These are phyloP conservation scores for Populus deltoides DNA, from an alignment of 345 rosid genomes.

Conservation along the genomic window DNA sequence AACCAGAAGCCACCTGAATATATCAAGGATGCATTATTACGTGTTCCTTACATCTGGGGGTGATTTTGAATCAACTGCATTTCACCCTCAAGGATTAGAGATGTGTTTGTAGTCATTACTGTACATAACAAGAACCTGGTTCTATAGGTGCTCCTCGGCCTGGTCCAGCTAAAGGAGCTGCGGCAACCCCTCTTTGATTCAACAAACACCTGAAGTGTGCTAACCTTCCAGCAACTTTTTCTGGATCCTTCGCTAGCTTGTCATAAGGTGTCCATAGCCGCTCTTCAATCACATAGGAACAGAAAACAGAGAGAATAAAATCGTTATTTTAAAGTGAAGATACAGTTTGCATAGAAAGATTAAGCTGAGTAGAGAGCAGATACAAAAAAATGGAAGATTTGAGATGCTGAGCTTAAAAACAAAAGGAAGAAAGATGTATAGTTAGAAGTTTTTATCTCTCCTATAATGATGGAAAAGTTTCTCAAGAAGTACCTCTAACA, in stretches of 20 bases:
- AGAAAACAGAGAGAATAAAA: neutral
- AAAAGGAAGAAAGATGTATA: neutral
- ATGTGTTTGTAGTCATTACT: slow-evolving; percentile 19
- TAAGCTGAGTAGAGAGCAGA: neutral
- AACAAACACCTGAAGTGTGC: slow-evolving; percentile 67
- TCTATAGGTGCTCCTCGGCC: slow-evolving; percentile 49
- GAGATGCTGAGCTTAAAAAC: neutral
- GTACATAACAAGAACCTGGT: slow-evolving; percentile 63
- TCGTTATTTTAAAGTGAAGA: neutral
- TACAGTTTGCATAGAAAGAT: neutral
- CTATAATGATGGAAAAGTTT: too few species aligned
- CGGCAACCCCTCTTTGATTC: slow-evolving; percentile 69
- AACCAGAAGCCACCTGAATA: slow-evolving; percentile 7
- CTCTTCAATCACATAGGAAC: slow-evolving; percentile 33
- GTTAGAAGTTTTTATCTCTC: too few species aligned
- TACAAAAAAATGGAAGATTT: neutral
- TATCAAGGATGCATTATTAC: neutral
- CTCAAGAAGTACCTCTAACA: too few species aligned
- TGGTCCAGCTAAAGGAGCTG: slow-evolving; percentile 50
- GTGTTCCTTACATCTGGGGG: neutral
- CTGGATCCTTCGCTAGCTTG: slow-evolving; percentile 47
- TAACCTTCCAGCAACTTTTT: slow-evolving; percentile 43
- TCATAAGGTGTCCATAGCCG: slow-evolving; percentile 61
- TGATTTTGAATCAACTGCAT: neutral
- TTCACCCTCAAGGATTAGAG: neutral